Evolutionary conservation across 768 basidiomycete species (phyloP), one percentile per base, ranked within the genome.

Genomic region (Mycena albidolilacea): DNA sequence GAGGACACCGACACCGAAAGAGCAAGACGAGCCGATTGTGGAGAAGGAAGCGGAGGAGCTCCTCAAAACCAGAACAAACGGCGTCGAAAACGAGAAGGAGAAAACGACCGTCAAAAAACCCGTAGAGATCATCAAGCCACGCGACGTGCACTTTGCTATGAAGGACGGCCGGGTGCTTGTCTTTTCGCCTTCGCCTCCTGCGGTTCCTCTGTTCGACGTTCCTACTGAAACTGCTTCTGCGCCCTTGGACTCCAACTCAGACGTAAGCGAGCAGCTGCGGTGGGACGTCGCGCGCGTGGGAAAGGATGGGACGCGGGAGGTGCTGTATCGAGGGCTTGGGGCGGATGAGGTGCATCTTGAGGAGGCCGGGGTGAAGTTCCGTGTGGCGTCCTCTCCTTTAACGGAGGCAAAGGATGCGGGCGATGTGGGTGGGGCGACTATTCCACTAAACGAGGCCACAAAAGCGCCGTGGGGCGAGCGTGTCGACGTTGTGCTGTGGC

Each of bases 331-430:
- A 46, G 68, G 59, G 23, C 52, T 72, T 2, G 65, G 71, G 21
- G 30, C 23, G 23, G 60, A 48, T n/a, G 63, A 9, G 12, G 43
- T 75, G 30, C 71, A 75, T 46, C 38, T 75, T 44, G 75, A 46
- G 1, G 60, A 12, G 55, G 64, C 12, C 3, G 75, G 67, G 0
- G 69, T 70, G 54, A 50, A 71, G 23, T 66, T 75, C 39, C 71
- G 65, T 10, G 81, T 14, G 19, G 19, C 48, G 30, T 3, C 30
- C 30, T 30, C 9, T n/a, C 52, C 14, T 12, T 39, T 23, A 23
- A 19, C 23, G 7, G 35, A 30, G 38, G 48, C 14, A 37, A 21
- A 37, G 17, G 44, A 54, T 3, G 30, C 30, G 30, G 3, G 30
- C 30, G 30, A 30, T 4, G 30, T 30, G 23, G 61, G 38, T 19